Base-by-base conservation (phyloP, 495 filamentous ascomycete genomes). In the Hypoxylon rickii region DNA sequence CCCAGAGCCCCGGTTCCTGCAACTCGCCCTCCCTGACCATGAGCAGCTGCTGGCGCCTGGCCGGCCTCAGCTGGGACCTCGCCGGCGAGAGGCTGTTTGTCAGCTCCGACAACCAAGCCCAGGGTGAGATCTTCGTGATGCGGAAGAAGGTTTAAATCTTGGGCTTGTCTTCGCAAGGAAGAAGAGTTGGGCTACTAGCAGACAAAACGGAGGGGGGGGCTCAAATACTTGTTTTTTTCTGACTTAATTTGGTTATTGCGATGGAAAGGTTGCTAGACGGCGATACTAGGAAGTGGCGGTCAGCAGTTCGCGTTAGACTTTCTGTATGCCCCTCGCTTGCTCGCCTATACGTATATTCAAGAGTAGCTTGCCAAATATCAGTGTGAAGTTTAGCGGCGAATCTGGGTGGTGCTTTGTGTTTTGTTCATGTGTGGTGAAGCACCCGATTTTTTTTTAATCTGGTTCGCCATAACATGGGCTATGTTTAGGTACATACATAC, bases 111-210 rank as follows among this genome's bases (percentile, higher is more conserved):
- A 78, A 77, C 55, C 65, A 66, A 31, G 65, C 67, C 42, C 64
- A 72, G 61, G 73, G 74, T 15, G 72, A 76, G 70, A 68, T 76
- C 45, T 77, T 68, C 40, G 57, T 78, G 6, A 44, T 77, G 22
- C 31, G 42, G 54, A 69, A 63, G 66, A 61, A 59, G 33, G 45
- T 26, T 17, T 49, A 40, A 18, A 31, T 21, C 1, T 10, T 4
- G 4, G 4, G 4, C 24, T 29, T 29, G 4, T 10, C 24, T 4
- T 29, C 24, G 24, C 4, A 13, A 37, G 11, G 20, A 10, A 3
- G 24, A n/a, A n/a, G 12, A 34, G 3, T 6, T 24, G 24, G 16
- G n/a, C n/a, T 17, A 36, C 21, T 12, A 44, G 26, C 13, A 18
- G 13, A 38, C 13, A 43, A 24, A 13, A 24, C 37, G 42, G 8